A percentile compares a stretch with the other conserved stretches of the same genome.
These are phyloP conservation scores for Cercospora nicotianae DNA, from an alignment of 2,329 filamentous ascomycete genomes.

Conservation along the genomic window DNA sequence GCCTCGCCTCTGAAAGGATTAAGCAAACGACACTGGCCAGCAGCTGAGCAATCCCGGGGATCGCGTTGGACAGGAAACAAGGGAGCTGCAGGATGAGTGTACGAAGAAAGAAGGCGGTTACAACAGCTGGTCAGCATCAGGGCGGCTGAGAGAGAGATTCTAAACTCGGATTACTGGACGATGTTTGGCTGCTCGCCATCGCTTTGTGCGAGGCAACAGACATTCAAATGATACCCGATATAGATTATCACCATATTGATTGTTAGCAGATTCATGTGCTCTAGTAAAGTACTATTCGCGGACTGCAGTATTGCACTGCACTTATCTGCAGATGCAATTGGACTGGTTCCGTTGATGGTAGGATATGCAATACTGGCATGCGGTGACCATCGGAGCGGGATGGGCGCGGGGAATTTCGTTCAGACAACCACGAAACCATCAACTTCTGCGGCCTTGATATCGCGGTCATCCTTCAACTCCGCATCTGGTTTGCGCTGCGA, in stretches of 20 bases:
- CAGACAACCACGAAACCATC: slow-evolving; percentile 8
- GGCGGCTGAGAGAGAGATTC: neutral
- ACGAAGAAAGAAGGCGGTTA: neutral
- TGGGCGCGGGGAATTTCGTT: neutral
- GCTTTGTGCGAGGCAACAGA: slow-evolving; percentile 4
- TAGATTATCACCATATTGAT: neutral
- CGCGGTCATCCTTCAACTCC: slow-evolving; percentile 46
- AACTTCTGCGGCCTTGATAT: neutral
- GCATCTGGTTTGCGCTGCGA: slow-evolving; percentile 50
- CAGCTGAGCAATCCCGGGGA: neutral
- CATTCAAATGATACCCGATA: slow-evolving; percentile 1
- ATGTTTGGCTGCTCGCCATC: slow-evolving; percentile 13
- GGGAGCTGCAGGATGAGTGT: neutral
- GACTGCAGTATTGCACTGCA: neutral
- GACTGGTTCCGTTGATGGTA: neutral
- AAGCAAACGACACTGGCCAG: neutral
- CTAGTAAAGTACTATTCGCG: neutral
- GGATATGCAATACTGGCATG: neutral
- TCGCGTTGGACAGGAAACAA: neutral
- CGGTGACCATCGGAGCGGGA: neutral
- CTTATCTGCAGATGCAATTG: neutral
- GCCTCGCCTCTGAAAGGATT: neutral
- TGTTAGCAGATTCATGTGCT: neutral
- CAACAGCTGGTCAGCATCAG: neutral
- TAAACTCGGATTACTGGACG: neutral